Evolutionary conservation across 1,139 yeast genomes (phyloP).

Genomic region (Saccharomyces uvarum): DNA sequence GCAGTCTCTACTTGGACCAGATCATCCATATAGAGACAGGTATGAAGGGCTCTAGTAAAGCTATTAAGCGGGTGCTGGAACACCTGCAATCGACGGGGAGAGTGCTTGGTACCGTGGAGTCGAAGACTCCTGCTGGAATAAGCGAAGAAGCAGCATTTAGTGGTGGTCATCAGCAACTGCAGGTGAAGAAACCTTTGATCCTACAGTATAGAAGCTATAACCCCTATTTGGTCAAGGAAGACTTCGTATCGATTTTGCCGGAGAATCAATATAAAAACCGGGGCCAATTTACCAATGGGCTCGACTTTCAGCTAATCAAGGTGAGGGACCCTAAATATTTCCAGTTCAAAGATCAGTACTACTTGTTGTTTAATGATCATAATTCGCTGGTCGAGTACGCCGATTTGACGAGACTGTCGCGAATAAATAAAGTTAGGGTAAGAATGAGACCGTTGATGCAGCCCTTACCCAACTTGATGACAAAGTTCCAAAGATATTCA

Average conservation of each 20-base stretch:
- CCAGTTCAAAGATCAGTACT: conserved; percentile 26
- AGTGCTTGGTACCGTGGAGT: neutral
- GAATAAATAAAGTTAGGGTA: conserved; percentile 18
- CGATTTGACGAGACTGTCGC: conserved; percentile 11
- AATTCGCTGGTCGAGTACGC: conserved; percentile 13
- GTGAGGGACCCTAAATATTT: conserved; percentile 27
- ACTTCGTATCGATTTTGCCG: conserved; percentile 16
- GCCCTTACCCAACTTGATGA: neutral
- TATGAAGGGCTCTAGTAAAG: neutral
- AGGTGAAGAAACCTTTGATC: conserved; percentile 6
- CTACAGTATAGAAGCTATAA: conserved; percentile 18
- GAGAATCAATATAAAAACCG: neutral
- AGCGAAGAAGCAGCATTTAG: neutral
- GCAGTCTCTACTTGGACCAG: neutral
- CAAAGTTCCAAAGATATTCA: conserved; percentile 11
- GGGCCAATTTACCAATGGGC: conserved; percentile 3
- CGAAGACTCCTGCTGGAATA: neutral
- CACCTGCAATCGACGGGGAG: conserved; percentile 2
- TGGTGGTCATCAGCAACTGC: neutral
- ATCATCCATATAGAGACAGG: neutral
- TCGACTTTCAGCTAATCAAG: conserved; percentile 17
- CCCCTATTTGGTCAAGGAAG: conserved; percentile 17
- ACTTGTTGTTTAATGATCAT: conserved; percentile 19
- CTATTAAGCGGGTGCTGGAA: neutral
- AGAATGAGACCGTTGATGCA: conserved; percentile 10